Conservation (phyloP, 805 yeast species). For the Saccharomyces mikatae region DNA sequence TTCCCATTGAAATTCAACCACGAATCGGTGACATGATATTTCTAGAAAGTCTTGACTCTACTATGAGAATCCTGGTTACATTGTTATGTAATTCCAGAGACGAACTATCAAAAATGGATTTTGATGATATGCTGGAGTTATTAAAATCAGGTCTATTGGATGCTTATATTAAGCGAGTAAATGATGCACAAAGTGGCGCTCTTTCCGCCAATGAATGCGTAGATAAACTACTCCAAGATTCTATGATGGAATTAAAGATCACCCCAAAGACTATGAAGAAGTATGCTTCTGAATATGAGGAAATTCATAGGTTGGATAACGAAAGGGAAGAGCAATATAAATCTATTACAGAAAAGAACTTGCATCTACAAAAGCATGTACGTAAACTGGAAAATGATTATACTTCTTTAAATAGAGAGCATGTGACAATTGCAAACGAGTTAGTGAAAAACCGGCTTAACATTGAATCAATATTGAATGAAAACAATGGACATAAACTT, state of each 20-base stretch:
- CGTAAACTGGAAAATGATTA: slow-evolving; percentile 66
- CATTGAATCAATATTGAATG: slow-evolving; percentile 66
- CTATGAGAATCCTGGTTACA: slow-evolving; percentile 71
- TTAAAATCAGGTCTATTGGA: slow-evolving; percentile 66
- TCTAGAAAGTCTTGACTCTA: slow-evolving; percentile 81
- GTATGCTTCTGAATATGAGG: slow-evolving; percentile 65
- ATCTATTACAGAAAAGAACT: slow-evolving; percentile 57
- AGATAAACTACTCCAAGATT: slow-evolving; percentile 65
- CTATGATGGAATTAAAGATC: slow-evolving; percentile 54
- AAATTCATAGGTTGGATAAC: slow-evolving; percentile 56
- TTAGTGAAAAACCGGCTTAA: slow-evolving; percentile 71
- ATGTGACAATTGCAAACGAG: slow-evolving; percentile 77
- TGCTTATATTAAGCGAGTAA: neutral
- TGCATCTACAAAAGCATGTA: slow-evolving; percentile 62
- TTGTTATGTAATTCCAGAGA: slow-evolving; percentile 61
- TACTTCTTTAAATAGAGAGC: slow-evolving; percentile 68
- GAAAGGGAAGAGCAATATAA: slow-evolving; percentile 55
- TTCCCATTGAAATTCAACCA: slow-evolving; percentile 75
- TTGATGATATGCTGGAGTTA: slow-evolving; percentile 68
- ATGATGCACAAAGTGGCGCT: neutral
- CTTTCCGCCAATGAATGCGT: slow-evolving; percentile 32
- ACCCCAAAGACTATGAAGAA: slow-evolving; percentile 62
- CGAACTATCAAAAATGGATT: slow-evolving; percentile 49
- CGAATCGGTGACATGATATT: slow-evolving; percentile 78
- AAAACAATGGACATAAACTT: slow-evolving; percentile 49